A percentile compares a stretch with the other conserved stretches of the same genome.
Evolutionary conservation across 2,329 filamentous ascomycete genomes (phyloP).

Genomic region (Trichophaea hybrida): DNA sequence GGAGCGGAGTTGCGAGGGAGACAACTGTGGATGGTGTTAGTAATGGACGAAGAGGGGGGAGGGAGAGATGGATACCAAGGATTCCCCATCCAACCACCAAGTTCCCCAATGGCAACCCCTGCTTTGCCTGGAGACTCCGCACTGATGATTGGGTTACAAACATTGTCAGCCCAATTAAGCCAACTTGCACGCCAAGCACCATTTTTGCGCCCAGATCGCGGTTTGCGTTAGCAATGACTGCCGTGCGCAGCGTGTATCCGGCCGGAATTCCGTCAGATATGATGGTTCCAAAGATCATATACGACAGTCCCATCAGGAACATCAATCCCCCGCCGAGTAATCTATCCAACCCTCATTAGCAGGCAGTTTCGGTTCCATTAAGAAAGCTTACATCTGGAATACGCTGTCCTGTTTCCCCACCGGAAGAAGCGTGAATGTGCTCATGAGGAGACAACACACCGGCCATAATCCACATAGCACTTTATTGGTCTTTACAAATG

Average conservation of each 20-base stretch:
- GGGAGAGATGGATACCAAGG: conserved; percentile 56
- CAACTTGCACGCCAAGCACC: conserved; percentile 52
- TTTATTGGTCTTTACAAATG: conserved; percentile 54
- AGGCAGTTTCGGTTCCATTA: not conserved
- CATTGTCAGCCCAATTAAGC: conserved; percentile 40
- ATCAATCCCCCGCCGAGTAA: conserved; percentile 64
- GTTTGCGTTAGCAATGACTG: not conserved
- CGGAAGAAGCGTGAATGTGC: conserved; percentile 74
- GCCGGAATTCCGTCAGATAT: conserved; percentile 29
- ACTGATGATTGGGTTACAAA: conserved; percentile 75
- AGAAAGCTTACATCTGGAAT: conserved; percentile 49
- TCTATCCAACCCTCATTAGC: conserved; percentile 34
- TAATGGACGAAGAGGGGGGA: conserved; percentile 40
- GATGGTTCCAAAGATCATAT: conserved; percentile 63
- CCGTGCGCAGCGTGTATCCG: not conserved
- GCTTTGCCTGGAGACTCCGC: conserved; percentile 69
- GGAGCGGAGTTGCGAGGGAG: conserved; percentile 47
- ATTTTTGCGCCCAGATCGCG: conserved; percentile 30
- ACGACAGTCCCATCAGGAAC: conserved; percentile 54
- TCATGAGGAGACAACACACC: conserved; percentile 67
- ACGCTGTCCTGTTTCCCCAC: conserved; percentile 73
- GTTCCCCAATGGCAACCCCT: conserved; percentile 73
- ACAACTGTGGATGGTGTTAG: conserved; percentile 35
- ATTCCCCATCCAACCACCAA: conserved; percentile 75
- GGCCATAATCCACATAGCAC: conserved; percentile 57